phyloP scores from a whole-genome alignment of 495 filamentous ascomycete genomes.

The Penicillium arizonense region DNA sequence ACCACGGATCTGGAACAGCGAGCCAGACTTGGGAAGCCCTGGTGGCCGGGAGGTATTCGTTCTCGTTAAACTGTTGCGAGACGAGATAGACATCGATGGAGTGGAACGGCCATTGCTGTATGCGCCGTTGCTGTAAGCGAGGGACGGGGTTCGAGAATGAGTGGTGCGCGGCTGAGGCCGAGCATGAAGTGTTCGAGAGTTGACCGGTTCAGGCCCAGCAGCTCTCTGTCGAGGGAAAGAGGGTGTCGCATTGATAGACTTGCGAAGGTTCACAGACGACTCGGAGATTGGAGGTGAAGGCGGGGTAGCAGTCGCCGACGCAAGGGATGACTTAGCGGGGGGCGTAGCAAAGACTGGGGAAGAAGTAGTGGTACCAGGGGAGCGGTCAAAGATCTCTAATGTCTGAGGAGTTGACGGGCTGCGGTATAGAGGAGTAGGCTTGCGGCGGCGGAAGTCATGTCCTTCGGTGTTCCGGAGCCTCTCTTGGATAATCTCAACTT shows the following conservation, averaged over 20 bases:
- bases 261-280: conserved; percentile 43
- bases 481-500: conserved; percentile 90
- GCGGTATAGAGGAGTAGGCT: conserved; percentile 49
- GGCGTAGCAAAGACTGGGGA: conserved; percentile 72
- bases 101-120: conserved; percentile 41
- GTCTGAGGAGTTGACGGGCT: conserved; percentile 49
- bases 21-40: conserved; percentile 72
- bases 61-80: conserved; percentile 37
- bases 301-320: conserved; percentile 74
- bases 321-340: conserved; percentile 66
- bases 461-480: conserved; percentile 73
- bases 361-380: conserved; percentile 64
- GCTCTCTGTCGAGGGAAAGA: conserved; percentile 40
- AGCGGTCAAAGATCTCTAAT: conserved; percentile 49
- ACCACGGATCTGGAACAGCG: conserved; percentile 86
- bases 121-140: conserved; percentile 42
- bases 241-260: conserved; percentile 45
- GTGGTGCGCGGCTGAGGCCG: conserved; percentile 35
- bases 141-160: conserved; percentile 54
- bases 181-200: conserved; percentile 40
- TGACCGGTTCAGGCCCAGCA: conserved; percentile 32
- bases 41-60: conserved; percentile 27
- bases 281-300: conserved; percentile 63
- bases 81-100: conserved; percentile 37
- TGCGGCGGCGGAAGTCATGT: conserved; percentile 50